A percentile compares a stretch with the other conserved stretches of the same genome.
Conservation (phyloP, 352 stramenopile genomes). For the Phytophthora chlamydospora region DNA sequence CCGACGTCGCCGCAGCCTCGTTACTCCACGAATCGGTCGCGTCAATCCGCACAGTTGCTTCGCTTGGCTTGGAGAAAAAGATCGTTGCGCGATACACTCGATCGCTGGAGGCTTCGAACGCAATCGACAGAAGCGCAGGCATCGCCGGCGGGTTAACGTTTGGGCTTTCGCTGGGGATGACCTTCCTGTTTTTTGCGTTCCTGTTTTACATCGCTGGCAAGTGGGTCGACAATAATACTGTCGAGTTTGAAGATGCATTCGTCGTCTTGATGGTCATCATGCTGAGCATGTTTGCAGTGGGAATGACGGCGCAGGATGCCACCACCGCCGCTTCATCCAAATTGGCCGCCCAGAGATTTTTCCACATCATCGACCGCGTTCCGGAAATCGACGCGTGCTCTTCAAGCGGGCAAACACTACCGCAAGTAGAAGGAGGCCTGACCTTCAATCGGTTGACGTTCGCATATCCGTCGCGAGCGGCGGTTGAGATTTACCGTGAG, state of each 20-base stretch:
- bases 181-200: constrained; percentile 67
- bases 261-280: constrained; percentile 78
- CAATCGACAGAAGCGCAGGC: constrained; percentile 50
- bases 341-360: constrained; percentile 37
- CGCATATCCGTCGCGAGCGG: constrained; percentile 36
- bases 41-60: constrained; percentile 62
- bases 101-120: constrained; percentile 40
- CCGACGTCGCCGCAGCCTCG: constrained; percentile 47
- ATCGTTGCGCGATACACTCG: constrained; percentile 39
- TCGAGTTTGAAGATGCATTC: constrained; percentile 76
- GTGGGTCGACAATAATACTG: constrained; percentile 54
- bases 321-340: constrained; percentile 38
- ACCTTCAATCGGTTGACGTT: constrained; percentile 39
- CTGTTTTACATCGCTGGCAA: constrained; percentile 78
- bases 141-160: constrained; percentile 62
- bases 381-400: constrained; percentile 36
- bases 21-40: constrained; percentile 49
- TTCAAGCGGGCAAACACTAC: constrained; percentile 22
- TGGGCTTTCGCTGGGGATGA: constrained; percentile 70
- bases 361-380: constrained; percentile 42
- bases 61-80: constrained; percentile 55
- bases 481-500: constrained; percentile 45
- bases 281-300: constrained; percentile 50
- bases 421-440: constrained; percentile 37
- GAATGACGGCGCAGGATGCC: constrained; percentile 41